A percentile compares a stretch with the other conserved stretches of the same genome.
Conservation (phyloP, 192 early-diverging fungal species). For the Coemansia sp. region DNA sequence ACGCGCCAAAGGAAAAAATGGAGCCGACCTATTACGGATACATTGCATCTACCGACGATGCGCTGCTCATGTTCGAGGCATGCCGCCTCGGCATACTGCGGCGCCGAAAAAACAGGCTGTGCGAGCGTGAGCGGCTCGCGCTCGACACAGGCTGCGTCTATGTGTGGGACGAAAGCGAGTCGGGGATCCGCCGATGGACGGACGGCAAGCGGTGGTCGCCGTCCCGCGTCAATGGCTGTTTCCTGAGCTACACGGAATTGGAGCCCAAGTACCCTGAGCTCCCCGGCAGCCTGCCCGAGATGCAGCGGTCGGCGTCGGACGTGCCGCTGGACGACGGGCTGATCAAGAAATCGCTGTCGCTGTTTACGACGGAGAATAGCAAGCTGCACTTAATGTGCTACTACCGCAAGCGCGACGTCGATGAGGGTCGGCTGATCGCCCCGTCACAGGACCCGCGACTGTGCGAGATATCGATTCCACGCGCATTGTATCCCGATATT, state of each 20-base stretch:
- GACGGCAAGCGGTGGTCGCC: constrained; percentile 88
- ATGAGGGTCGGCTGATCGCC: constrained; percentile 53
- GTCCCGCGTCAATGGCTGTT: constrained; percentile 76
- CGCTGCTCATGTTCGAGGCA: constrained; percentile 85
- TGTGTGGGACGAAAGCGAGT: constrained; percentile 86
- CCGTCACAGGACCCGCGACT: constrained; percentile 66
- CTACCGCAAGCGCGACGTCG: constrained; percentile 71
- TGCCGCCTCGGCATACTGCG: constrained; percentile 66
- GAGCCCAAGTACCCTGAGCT: constrained; percentile 51
- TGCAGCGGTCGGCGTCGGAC: constrained; percentile 1
- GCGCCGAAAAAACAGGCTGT: constrained; percentile 70
- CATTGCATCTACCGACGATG: constrained; percentile 81
- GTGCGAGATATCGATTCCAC: constrained; percentile 60
- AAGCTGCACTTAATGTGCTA: constrained; percentile 87
- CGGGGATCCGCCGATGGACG: constrained; percentile 88
- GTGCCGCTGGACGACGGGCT: constrained; percentile 64
- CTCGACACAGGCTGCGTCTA: constrained; percentile 79
- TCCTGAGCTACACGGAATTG: constrained; percentile 80
- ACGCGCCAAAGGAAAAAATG: constrained; percentile 1
- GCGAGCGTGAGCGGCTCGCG: constrained; percentile 73
- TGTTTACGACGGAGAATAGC: constrained; percentile 70
- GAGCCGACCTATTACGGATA: constrained; percentile 66
- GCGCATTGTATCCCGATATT: constrained; percentile 75
- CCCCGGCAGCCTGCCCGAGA: no score
- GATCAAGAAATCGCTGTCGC: constrained; percentile 79